A percentile compares a stretch with the other conserved stretches of the same genome.
Conservation (phyloP, 805 yeast genomes). For the Yarrowia keelungensis region DNA sequence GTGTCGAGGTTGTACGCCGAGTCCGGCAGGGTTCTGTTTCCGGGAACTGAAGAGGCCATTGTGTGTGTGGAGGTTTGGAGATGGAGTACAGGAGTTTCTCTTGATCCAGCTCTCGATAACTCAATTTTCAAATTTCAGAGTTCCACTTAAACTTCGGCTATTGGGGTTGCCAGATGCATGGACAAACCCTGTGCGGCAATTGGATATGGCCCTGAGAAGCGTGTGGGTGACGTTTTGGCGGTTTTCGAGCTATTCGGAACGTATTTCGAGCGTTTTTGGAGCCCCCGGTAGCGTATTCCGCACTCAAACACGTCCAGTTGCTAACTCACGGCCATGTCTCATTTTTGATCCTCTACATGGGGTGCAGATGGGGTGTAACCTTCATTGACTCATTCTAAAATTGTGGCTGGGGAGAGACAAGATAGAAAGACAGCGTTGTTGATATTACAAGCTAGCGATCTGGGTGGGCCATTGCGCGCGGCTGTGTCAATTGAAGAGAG, state of each 20-base stretch:
- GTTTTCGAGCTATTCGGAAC: background rate
- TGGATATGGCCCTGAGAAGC: background rate
- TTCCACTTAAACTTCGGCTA: conserved; percentile 30
- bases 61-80: conserved; percentile 5
- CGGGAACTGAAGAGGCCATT: conserved; percentile 91
- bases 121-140: conserved; percentile 20
- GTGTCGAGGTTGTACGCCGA: conserved; percentile 81
- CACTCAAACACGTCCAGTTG: too few relatives aligned
- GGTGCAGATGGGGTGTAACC: conserved; percentile 8
- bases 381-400: conserved; percentile 14
- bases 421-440: background rate
- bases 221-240: background rate
- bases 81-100: background rate
- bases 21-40: conserved; percentile 77
- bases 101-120: conserved; percentile 27
- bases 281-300: too few relatives aligned
- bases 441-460: too few relatives aligned
- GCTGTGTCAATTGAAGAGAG: too few relatives aligned
- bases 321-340: background rate
- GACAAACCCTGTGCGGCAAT: conserved; percentile 13
- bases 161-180: conserved; percentile 23
- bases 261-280: background rate
- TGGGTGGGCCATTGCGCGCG: too few relatives aligned
- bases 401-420: conserved; percentile 16
- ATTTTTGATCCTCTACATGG: background rate